Base-by-base conservation (phyloP, 2,329 filamentous ascomycete species). In the Aspergillus oerlinghausenensis region DNA sequence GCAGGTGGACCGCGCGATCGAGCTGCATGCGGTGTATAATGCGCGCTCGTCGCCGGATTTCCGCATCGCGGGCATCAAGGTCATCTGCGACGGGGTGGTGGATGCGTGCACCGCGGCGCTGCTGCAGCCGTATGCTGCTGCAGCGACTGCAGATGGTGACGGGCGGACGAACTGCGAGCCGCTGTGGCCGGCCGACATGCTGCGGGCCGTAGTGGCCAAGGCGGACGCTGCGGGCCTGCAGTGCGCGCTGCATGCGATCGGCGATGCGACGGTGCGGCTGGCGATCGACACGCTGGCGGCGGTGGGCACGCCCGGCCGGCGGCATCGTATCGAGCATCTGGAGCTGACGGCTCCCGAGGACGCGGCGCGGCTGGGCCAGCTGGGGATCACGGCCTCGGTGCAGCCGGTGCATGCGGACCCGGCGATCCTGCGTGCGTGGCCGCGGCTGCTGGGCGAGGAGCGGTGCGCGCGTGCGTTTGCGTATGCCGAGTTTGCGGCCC, bases 321-420 rank as follows among this genome's bases (percentile, higher is more conserved):
- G 79, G 3, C 79, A 80, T 58, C 75, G 79, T 23, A 80, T 82
- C 57, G 79, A 82, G 64, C 79, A 82, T 64, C 69, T 82, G 9
- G 79, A 82, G 61, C 70, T 82, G 43, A 79, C 78, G 0, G 70
- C 75, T 0, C 73, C 76, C 0, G 72, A 74, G 54, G 79, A 81
- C 59, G 78, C 78, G 2, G 71, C 66, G 50, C 65, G 78, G 8
- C 70, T 82, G 75, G 0, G 62, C 72, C 32, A 35, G 28, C 65
- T 79, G 9, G 78, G 78, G 1, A 78, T 81, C 56, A 72, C 71
- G 5, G 73, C 73, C 1, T 74, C 71, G 1, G 65, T 75, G 9
- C 73, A 75, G 53, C 69, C 73, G 1, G 73, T 74, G 4, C 73
- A 75, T 55, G 61, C 69, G 2, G 73, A 75, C 49, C 79, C 79